Percentiles rank a stretch among this genome's conserved stretches.
These are phyloP conservation scores for Neofusicoccum kwambonambiense DNA, from an alignment of 2,329 filamentous ascomycete species.

Conservation along the genomic window DNA sequence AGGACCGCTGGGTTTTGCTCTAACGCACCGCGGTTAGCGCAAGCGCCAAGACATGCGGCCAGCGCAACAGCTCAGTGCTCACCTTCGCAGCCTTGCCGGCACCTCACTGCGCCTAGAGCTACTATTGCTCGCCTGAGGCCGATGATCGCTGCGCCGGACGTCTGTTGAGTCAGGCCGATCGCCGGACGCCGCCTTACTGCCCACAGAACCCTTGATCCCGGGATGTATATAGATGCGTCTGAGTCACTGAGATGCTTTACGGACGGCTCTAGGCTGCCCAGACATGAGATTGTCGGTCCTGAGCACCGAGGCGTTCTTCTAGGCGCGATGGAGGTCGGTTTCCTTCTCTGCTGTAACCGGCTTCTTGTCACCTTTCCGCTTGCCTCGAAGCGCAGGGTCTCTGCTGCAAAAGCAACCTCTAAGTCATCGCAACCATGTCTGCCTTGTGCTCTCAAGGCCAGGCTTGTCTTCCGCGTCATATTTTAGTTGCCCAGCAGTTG, in stretches of 20 bases:
- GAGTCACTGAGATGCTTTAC: not conserved
- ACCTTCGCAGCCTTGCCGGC: not conserved
- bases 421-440: too few species aligned
- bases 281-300: too few species aligned
- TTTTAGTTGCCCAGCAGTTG: too few species aligned
- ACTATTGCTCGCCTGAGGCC: not conserved
- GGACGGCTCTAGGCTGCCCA: too few species aligned
- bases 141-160: not conserved
- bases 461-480: too few species aligned
- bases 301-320: too few species aligned
- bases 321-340: too few species aligned
- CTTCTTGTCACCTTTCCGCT: too few species aligned
- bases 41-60: not conserved
- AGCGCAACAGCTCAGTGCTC: slow-evolving; percentile 1
- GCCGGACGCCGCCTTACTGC: not conserved
- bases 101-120: not conserved
- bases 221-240: not conserved
- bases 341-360: too few species aligned
- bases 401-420: too few species aligned
- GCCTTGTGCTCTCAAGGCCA: too few species aligned
- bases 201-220: not conserved
- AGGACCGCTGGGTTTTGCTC: not conserved
- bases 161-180: not conserved
- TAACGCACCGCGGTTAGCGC: not conserved
- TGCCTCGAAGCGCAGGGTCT: too few species aligned